Conservation (phyloP, 441 rosid species). For the Flueggea neowawraea region DNA sequence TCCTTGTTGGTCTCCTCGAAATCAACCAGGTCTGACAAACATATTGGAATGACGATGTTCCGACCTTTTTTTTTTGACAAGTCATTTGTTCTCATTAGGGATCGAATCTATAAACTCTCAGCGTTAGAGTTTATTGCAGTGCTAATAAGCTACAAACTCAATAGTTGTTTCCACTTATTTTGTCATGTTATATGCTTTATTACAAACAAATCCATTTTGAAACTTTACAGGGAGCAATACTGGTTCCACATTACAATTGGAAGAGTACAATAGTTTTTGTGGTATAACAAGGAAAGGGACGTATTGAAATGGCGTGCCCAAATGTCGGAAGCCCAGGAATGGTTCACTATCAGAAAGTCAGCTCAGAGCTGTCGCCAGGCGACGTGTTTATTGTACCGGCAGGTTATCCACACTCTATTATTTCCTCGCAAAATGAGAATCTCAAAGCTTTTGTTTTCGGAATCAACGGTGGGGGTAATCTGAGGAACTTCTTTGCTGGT, state of each 20-base stretch:
- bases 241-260: conserved; percentile 52
- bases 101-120: no score
- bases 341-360: conserved; percentile 31
- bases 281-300: conserved; percentile 42
- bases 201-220: no score
- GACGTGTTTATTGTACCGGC: conserved; percentile 47
- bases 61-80: no score
- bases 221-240: conserved; percentile 29
- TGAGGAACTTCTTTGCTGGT: conserved; percentile 61
- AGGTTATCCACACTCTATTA: conserved; percentile 39
- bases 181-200: no score
- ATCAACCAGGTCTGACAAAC: conserved; percentile 30
- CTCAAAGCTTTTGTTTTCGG: conserved; percentile 33
- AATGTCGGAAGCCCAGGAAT: conserved; percentile 20
- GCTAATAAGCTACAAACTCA: no score
- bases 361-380: conserved; percentile 35
- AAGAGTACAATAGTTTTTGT: conserved; percentile 24
- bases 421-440: conserved; percentile 26
- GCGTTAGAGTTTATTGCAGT: no score
- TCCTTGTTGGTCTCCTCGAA: conserved; percentile 23
- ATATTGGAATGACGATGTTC: no score
- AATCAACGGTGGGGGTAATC: conserved; percentile 30
- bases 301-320: conserved; percentile 55
- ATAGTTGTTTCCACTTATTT: neutral
- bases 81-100: no score